Conservation (phyloP, 441 rosid species). For the Eutrema salsugineum region DNA sequence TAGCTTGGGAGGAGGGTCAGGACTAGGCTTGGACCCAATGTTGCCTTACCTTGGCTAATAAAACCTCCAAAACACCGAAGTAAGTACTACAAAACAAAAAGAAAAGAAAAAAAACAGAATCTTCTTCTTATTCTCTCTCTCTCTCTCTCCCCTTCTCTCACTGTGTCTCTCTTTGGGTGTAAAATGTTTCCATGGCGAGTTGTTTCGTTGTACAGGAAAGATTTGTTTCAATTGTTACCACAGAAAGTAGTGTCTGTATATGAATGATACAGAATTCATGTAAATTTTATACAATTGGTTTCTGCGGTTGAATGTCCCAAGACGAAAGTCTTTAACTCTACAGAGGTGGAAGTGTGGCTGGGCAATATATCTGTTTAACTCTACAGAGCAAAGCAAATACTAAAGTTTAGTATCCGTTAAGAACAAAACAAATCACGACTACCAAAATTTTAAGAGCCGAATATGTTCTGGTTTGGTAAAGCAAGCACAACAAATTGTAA, state of each 20-base stretch:
- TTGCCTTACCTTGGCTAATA: slow-evolving; percentile 73
- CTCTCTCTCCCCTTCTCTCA: not conserved
- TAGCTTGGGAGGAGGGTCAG: slow-evolving; percentile 78
- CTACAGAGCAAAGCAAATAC: no score
- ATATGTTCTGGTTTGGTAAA: not conserved
- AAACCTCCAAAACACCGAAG: not conserved
- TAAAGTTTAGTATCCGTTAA: no score
- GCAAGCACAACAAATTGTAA: not conserved
- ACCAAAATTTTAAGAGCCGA: no score
- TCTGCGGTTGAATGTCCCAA: not conserved
- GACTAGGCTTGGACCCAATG: slow-evolving; percentile 93
- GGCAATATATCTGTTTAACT: no score
- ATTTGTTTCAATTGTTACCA: not conserved
- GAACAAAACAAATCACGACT: no score
- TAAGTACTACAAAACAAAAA: not conserved
- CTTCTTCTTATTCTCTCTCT: not conserved
- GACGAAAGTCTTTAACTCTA: not conserved
- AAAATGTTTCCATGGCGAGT: slow-evolving; percentile 21
- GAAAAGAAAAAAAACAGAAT: not conserved
- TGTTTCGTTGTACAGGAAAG: slow-evolving; percentile 23
- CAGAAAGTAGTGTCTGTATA: not conserved
- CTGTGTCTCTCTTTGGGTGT: not conserved
- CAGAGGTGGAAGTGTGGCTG: no score
- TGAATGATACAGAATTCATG: not conserved
- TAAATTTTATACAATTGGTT: not conserved